Evolutionary conservation across 2,329 filamentous ascomycete species (phyloP), one percentile per base, ranked within the genome.

Genomic region (Juglanconis sp.): DNA sequence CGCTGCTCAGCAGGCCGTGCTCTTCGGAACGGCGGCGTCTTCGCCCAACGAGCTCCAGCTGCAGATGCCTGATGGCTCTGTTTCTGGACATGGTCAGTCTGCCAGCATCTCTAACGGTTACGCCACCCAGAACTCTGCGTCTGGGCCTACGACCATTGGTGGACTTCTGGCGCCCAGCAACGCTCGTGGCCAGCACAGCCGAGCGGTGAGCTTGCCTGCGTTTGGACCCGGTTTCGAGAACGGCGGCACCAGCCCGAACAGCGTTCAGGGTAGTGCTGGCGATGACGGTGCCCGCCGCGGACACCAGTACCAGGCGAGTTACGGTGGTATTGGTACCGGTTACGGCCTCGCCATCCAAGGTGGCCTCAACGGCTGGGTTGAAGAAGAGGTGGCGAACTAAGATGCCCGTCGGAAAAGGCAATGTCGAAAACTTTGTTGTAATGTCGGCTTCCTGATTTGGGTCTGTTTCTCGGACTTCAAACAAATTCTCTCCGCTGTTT

Each of bases 161-260:
- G 89, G 90, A 7, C 83, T 96, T 42, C 82, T 95, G 54, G 89
- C 90, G 3, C 90, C 91, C 2, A 86, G 85, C 55, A 87, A 85
- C 57, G 72, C 77, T 13, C 81, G 86, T 38, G 78, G 81, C 36
- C 83, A 84, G 64, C 86, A 88, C 74, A 94, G 86, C 70, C 88
- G 95, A 42, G 92, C 95, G 38, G 92, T 97, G 62, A 96, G 92
- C 72, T 79, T 99, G 69, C 95, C 95, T 1, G 86, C 83, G 5
- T 81, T 89, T 57, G 86, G 84, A 0, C 84, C 85, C 17, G 84
- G 83, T 15, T 85, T 86, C 57, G 83, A 87, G 72, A 87, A 87
- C 56, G 82, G 83, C 48, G 79, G 79, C 58, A 80, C 76, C 64
- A 82, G 79, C 72, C 78, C 79, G 46, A 78, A 77, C 67, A 79